Percentiles rank a stretch among this genome's conserved stretches.
Conservation (phyloP, 495 filamentous ascomycete species). For the Hypoxylon lenormandii region DNA sequence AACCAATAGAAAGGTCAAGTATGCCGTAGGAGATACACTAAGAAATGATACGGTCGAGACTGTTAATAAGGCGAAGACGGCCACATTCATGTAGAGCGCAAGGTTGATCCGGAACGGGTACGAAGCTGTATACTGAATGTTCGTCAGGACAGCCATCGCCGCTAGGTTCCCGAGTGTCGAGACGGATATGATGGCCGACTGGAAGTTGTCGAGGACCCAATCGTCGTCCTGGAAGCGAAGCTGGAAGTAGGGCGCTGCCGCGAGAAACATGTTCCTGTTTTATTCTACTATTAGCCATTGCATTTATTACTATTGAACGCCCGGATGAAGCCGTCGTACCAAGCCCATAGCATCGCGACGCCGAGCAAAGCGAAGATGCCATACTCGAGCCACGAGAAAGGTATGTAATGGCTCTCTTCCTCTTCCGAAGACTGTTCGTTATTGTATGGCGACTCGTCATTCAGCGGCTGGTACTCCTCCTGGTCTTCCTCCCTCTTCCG, state of each 20-base stretch:
- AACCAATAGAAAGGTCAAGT: slow-evolving; percentile 83
- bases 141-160: slow-evolving; percentile 77
- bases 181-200: slow-evolving; percentile 86
- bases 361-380: slow-evolving; percentile 86
- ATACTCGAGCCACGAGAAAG: slow-evolving; percentile 86
- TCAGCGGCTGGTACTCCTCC: slow-evolving; percentile 70
- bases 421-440: slow-evolving; percentile 43
- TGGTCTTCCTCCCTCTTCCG: slow-evolving; percentile 54
- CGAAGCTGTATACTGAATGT: slow-evolving; percentile 79
- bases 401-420: slow-evolving; percentile 47
- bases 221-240: slow-evolving; percentile 77
- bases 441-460: slow-evolving; percentile 52
- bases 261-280: slow-evolving; percentile 96
- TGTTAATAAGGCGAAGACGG: slow-evolving; percentile 78
- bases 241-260: slow-evolving; percentile 92
- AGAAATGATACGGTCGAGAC: slow-evolving; percentile 78
- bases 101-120: slow-evolving; percentile 85
- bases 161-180: slow-evolving; percentile 83
- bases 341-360: slow-evolving; percentile 95
- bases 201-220: slow-evolving; percentile 81
- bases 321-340: slow-evolving; percentile 67
- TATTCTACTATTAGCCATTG: slow-evolving; percentile 35
- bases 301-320: not conserved
- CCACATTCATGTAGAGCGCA: slow-evolving; percentile 77
- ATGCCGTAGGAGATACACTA: slow-evolving; percentile 68